Percentiles rank a stretch among this genome's conserved stretches.
Conservation (phyloP, 257 asterid species). For the Solanum bulbocastanum region DNA sequence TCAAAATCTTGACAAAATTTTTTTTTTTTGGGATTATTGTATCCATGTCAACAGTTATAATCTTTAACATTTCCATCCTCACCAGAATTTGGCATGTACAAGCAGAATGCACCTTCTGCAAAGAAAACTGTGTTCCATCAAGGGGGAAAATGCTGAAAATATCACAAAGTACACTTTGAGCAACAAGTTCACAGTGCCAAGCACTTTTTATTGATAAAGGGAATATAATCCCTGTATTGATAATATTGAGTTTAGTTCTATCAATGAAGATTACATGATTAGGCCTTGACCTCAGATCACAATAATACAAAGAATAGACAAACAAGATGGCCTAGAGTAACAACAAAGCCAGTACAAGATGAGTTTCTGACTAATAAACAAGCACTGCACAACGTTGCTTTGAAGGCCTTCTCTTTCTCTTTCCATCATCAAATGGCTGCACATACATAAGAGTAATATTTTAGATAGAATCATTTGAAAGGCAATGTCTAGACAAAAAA, state of each 20-base stretch:
- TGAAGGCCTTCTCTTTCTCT: constrained; percentile 29
- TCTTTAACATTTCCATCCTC: not conserved
- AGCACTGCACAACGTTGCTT: constrained; percentile 51
- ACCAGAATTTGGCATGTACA: not conserved
- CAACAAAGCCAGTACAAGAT: not conserved
- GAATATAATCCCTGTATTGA: not conserved
- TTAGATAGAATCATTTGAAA: not conserved
- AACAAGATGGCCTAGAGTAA: not conserved
- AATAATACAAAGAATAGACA: constrained; percentile 1
- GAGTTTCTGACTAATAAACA: constrained; percentile 10
- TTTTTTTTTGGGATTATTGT: too few species aligned
- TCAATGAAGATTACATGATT: constrained; percentile 1
- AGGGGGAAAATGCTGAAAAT: not conserved
- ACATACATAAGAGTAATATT: not conserved
- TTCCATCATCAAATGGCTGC: constrained; percentile 45
- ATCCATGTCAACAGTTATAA: not conserved
- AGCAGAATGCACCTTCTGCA: not conserved
- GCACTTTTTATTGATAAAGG: not conserved
- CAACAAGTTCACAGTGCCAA: not conserved
- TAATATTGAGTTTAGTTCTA: not conserved
- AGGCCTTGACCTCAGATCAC: not conserved
- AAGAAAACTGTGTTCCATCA: not conserved
- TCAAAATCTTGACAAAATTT: not conserved
- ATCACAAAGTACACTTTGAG: not conserved
- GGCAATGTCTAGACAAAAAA: not conserved